Evolutionary conservation across 805 yeast species (phyloP).

Genomic region (Teunomyces tritomae): DNA sequence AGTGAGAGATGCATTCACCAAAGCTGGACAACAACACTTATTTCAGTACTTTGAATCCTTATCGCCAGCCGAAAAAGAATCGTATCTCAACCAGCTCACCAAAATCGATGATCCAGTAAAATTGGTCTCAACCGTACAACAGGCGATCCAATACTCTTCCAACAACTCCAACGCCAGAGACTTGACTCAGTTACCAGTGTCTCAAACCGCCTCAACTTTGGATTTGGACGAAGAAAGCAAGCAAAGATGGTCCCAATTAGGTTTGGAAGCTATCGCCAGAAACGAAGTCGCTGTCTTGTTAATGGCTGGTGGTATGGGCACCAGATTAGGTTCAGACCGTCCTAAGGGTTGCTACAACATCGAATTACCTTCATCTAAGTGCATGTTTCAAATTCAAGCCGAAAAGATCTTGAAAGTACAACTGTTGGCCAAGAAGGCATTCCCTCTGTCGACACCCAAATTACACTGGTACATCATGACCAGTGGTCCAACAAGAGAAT

Average conservation of each 20-base stretch:
- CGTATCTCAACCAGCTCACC: conserved; percentile 41
- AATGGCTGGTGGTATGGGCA: conserved; percentile 99
- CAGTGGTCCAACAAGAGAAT: conserved; percentile 75
- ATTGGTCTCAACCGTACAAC: conserved; percentile 41
- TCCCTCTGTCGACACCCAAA: conserved; percentile 19
- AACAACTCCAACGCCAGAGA: conserved; percentile 18
- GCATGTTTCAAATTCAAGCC: conserved; percentile 90
- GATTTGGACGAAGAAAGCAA: conserved; percentile 33
- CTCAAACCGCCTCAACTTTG: conserved; percentile 47
- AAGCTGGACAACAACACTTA: conserved; percentile 54
- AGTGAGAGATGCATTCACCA: conserved; percentile 29
- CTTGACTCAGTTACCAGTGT: conserved; percentile 50
- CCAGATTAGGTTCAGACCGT: conserved; percentile 81
- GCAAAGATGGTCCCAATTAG: conserved; percentile 46
- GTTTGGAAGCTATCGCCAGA: conserved; percentile 63
- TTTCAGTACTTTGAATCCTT: conserved; percentile 48
- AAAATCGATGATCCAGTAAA: conserved; percentile 40
- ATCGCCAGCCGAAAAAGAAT: conserved; percentile 26
- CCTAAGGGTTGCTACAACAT: conserved; percentile 96
- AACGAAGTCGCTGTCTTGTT: conserved; percentile 85
- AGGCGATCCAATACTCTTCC: conserved; percentile 44
- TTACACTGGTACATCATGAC: conserved; percentile 95
- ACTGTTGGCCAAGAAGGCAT: conserved; percentile 42
- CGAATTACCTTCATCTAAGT: conserved; percentile 77
- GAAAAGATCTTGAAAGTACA: conserved; percentile 73